phyloP scores from a whole-genome alignment of 164 flowering plant genomes.

The Brasenia schreberi region DNA sequence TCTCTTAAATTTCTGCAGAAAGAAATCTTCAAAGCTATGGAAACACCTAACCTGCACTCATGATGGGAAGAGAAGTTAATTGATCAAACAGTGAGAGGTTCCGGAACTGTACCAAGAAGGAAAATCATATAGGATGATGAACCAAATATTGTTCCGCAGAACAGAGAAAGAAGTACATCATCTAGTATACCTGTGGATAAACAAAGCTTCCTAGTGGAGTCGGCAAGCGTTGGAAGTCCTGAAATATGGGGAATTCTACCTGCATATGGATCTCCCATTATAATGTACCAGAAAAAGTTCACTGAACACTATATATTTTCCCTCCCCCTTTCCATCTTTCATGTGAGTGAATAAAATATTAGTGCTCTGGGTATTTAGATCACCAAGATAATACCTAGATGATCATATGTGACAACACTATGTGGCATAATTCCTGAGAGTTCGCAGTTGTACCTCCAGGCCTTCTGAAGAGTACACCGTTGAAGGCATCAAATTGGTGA shows the following conservation, averaged over 20 bases:
- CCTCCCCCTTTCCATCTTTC: no score
- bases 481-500: slow-evolving; percentile 43
- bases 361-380: no score
- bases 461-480: slow-evolving; percentile 52
- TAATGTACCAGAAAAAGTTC: not conserved
- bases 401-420: no score
- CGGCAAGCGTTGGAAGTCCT: slow-evolving; percentile 40
- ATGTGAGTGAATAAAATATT: no score
- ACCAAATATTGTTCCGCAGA: not conserved
- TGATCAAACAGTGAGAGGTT: slow-evolving; percentile 40
- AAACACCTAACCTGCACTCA: slow-evolving; percentile 36
- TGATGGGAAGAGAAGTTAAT: slow-evolving; percentile 39
- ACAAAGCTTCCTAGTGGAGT: slow-evolving; percentile 40
- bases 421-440: no score
- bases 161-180: not conserved
- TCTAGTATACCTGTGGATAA: slow-evolving; percentile 28
- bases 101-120: slow-evolving; percentile 23
- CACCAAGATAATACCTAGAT: no score
- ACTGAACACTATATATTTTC: no score
- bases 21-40: not conserved
- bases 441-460: slow-evolving; percentile 27
- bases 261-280: slow-evolving; percentile 14
- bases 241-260: slow-evolving; percentile 50
- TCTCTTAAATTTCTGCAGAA: not conserved
- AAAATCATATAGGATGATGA: not conserved